These are phyloP conservation scores for Stentor coeruleus DNA, from an alignment of 73 alveolate genomes.

Conservation along the genomic window DNA sequence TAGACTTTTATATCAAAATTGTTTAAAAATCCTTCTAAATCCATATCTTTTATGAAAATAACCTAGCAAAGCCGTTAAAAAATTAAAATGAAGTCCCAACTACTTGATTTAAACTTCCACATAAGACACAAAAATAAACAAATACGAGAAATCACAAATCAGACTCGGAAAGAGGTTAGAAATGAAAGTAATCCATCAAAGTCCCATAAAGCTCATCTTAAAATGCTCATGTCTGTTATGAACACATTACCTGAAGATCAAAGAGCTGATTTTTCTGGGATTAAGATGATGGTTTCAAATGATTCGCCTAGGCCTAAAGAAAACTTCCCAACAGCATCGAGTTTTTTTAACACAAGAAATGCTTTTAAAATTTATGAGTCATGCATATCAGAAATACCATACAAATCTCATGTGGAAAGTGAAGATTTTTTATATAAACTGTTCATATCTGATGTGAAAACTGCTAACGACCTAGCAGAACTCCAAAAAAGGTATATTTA, in stretches of 20 bases:
- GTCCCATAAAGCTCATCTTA: not conserved
- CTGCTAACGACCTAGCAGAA: not conserved
- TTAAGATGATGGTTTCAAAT: not conserved
- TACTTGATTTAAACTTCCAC: not conserved
- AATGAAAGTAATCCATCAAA: not conserved
- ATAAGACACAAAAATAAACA: not conserved
- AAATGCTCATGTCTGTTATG: not conserved
- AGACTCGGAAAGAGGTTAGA: not conserved
- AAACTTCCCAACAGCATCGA: not conserved
- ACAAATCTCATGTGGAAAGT: not conserved
- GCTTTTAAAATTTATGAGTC: no score
- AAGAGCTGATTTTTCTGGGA: not conserved
- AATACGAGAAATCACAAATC: not conserved
- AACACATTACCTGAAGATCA: not conserved
- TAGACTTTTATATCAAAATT: no score
- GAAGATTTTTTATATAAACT: not conserved
- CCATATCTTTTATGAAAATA: no score
- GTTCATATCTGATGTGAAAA: not conserved
- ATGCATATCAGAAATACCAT: not conserved
- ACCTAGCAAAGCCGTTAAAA: no score
- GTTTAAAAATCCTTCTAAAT: no score
- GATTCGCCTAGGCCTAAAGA: not conserved
- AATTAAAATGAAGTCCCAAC: not conserved
- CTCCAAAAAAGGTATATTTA: not conserved
- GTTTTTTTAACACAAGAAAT: not conserved